These are phyloP conservation scores for Vitis rotundifolia DNA, from an alignment of 164 flowering plant species.

Conservation along the genomic window DNA sequence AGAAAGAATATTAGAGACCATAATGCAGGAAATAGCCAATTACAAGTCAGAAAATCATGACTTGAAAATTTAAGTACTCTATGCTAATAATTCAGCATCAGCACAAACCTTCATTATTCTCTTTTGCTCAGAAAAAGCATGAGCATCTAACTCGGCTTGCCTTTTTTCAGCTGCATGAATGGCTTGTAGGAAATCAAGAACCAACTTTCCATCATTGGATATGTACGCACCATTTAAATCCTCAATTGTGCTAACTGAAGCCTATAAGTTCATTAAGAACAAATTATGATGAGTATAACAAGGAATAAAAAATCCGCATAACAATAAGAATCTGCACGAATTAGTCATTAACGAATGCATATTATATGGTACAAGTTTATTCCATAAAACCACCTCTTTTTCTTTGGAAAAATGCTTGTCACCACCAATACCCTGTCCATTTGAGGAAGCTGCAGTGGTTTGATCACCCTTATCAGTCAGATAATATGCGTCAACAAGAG, in stretches of 20 bases:
- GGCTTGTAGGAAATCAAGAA: slow-evolving; percentile 85
- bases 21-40: neutral
- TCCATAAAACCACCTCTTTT: slow-evolving; percentile 42
- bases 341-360: neutral
- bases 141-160: slow-evolving; percentile 90
- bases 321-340: neutral
- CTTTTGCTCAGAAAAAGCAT: slow-evolving; percentile 67
- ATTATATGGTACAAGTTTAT: neutral
- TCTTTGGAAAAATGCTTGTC: slow-evolving; percentile 18
- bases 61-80: neutral
- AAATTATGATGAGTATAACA: too few species aligned
- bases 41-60: neutral
- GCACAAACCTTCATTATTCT: slow-evolving; percentile 68
- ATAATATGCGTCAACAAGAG: slow-evolving; percentile 66
- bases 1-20: neutral
- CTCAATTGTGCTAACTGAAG: slow-evolving; percentile 25
- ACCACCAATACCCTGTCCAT: slow-evolving; percentile 17
- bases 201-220: slow-evolving; percentile 71
- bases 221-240: slow-evolving; percentile 45
- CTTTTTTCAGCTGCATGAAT: slow-evolving; percentile 89
- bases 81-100: neutral
- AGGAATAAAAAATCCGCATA: neutral
- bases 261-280: slow-evolving; percentile 29
- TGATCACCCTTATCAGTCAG: slow-evolving; percentile 40
- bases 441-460: slow-evolving; percentile 18